Percentiles rank a stretch among this genome's conserved stretches.
Evolutionary conservation across 306 rosid genomes (phyloP).

Genomic region (Alnus rubra): DNA sequence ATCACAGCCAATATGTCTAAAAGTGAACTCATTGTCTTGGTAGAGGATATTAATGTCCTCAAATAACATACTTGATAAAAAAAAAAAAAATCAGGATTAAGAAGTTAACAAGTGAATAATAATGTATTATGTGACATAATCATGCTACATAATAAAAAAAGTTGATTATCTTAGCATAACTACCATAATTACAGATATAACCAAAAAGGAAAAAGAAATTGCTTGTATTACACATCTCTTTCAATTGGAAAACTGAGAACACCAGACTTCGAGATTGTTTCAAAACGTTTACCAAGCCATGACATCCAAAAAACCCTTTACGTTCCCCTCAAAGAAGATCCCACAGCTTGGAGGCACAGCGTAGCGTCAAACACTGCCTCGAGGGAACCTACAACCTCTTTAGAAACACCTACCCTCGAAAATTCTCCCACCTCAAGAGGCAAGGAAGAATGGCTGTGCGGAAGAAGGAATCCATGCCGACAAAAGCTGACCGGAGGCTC

Average conservation of each 20-base stretch:
- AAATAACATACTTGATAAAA: background rate
- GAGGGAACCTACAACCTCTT: too few relatives aligned
- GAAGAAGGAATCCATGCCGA: too few relatives aligned
- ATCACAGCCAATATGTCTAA: background rate
- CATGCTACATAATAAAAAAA: background rate
- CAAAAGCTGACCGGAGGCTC: too few relatives aligned
- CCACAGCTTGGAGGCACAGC: too few relatives aligned
- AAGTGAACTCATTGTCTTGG: background rate
- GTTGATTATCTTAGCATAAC: background rate
- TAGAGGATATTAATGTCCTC: background rate
- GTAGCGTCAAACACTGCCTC: too few relatives aligned
- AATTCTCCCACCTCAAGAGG: too few relatives aligned
- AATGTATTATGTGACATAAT: background rate
- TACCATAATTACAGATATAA: background rate
- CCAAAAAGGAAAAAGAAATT: background rate
- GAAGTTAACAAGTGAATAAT: too few relatives aligned
- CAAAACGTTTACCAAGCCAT: background rate
- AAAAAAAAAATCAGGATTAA: background rate
- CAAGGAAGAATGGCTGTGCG: too few relatives aligned
- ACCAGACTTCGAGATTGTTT: background rate
- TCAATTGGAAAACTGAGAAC: background rate
- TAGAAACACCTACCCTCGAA: too few relatives aligned
- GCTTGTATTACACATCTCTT: background rate
- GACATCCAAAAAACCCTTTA: too few relatives aligned
- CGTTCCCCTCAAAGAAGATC: too few relatives aligned